Conservation (phyloP, 768 basidiomycete species). For the Rhodotorula sphaerocarpa region DNA sequence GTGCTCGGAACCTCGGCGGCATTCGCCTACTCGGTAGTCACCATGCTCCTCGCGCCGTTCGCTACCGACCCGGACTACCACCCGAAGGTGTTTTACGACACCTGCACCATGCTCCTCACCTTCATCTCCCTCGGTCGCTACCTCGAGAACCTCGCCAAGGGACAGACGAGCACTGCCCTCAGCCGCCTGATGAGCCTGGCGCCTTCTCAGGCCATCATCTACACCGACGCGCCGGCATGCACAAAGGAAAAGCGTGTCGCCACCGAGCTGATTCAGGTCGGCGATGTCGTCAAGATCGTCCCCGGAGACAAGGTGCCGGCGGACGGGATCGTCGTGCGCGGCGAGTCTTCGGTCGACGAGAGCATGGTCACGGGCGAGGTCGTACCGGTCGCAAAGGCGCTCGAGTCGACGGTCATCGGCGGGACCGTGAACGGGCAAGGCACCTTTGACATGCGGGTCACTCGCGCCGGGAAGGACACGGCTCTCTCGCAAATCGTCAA, state of each 20-base stretch:
- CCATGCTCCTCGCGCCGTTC: conserved; percentile 55
- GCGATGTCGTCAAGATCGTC: conserved; percentile 84
- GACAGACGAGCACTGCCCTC: conserved; percentile 89
- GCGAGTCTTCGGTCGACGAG: conserved; percentile 84
- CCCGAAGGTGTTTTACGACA: conserved; percentile 92
- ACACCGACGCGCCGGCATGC: conserved; percentile 57
- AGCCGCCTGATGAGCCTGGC: conserved; percentile 93
- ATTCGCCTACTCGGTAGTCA: conserved; percentile 75
- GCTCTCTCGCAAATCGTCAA: conserved; percentile 92
- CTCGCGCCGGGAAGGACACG: conserved; percentile 90
- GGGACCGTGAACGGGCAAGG: conserved; percentile 95
- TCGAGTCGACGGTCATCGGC: conserved; percentile 81
- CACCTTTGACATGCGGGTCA: conserved; percentile 94
- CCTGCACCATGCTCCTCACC: conserved; percentile 95
- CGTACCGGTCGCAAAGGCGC: conserved; percentile 71
- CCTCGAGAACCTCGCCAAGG: conserved; percentile 93
- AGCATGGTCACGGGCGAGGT: conserved; percentile 95
- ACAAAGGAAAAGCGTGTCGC: conserved; percentile 81
- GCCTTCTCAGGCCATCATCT: conserved; percentile 91
- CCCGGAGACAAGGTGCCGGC: conserved; percentile 96
- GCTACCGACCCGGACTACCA: conserved; percentile 54
- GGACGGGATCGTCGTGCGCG: conserved; percentile 79
- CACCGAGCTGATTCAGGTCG: conserved; percentile 88
- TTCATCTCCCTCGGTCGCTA: conserved; percentile 93
- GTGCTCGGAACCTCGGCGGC: conserved; percentile 91